phyloP scores from a whole-genome alignment of 2,329 filamentous ascomycete genomes.

The Venturia carpophila region DNA sequence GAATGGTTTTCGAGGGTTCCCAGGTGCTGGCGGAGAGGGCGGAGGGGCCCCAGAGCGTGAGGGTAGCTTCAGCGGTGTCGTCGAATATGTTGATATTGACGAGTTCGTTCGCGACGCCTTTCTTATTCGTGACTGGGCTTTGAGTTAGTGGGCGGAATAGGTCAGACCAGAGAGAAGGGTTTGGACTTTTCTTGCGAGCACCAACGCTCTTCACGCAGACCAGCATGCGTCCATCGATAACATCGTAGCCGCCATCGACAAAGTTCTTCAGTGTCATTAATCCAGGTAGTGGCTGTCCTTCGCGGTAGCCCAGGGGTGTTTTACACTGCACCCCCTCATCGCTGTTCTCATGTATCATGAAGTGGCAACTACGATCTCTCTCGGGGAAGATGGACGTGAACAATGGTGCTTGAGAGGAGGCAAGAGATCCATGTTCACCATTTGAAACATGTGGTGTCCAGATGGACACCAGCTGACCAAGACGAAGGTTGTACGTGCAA shows the following conservation, averaged over 20 bases:
- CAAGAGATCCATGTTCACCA: slow-evolving; percentile 35
- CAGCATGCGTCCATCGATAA: slow-evolving; percentile 44
- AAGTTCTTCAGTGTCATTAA: slow-evolving; percentile 53
- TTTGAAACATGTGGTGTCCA: slow-evolving; percentile 51
- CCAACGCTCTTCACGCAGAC: slow-evolving; percentile 53
- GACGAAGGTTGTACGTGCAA: slow-evolving; percentile 35
- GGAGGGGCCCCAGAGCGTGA: slow-evolving; percentile 50
- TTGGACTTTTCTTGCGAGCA: slow-evolving; percentile 40
- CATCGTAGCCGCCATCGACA: slow-evolving; percentile 47
- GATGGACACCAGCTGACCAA: slow-evolving; percentile 49
- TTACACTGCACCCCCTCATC: slow-evolving; percentile 38
- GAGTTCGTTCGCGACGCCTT: slow-evolving; percentile 38
- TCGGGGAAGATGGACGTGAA: slow-evolving; percentile 53
- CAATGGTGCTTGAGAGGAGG: slow-evolving; percentile 39
- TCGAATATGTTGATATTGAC: slow-evolving; percentile 50
- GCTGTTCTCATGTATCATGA: slow-evolving; percentile 46
- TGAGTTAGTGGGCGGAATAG: not conserved
- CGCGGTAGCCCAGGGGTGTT: slow-evolving; percentile 39
- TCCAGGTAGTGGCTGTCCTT: slow-evolving; percentile 33
- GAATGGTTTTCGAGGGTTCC: slow-evolving; percentile 41
- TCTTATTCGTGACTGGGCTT: slow-evolving; percentile 40
- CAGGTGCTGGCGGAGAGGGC: slow-evolving; percentile 39
- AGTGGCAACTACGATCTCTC: slow-evolving; percentile 45
- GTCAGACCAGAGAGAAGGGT: not conserved
- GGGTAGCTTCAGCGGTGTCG: slow-evolving; percentile 45